A percentile compares a stretch with the other conserved stretches of the same genome.
These are phyloP conservation scores for Bolboschoenus planiculmis DNA, from an alignment of 176 grass and related monocot genomes.

Conservation along the genomic window DNA sequence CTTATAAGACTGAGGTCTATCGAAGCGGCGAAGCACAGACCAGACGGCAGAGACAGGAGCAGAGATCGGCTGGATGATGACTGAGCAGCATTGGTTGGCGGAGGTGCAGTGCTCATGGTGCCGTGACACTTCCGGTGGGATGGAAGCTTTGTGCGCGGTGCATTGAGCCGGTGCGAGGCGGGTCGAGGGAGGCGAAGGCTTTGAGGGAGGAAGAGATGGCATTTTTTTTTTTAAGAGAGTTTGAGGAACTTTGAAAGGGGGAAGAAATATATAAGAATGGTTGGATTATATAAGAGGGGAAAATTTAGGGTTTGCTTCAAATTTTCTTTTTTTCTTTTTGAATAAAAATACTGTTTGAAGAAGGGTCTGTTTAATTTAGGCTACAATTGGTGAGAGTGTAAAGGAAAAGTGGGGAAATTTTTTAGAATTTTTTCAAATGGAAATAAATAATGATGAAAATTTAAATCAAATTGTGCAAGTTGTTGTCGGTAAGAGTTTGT, in stretches of 20 bases:
- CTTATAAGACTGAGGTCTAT: conserved; percentile 84
- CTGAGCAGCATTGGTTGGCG: conserved; percentile 60
- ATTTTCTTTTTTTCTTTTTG: neutral
- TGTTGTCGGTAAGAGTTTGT: conserved; percentile 5
- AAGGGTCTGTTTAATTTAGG: neutral
- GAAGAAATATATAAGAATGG: conserved; percentile 6
- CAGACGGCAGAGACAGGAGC: conserved; percentile 54
- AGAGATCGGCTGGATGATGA: conserved; percentile 46
- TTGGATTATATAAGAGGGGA: neutral
- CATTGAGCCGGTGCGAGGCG: neutral
- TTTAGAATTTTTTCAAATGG: neutral
- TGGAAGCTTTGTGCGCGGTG: conserved; percentile 31
- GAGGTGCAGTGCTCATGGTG: conserved; percentile 44
- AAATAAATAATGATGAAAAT: neutral
- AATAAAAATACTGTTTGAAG: neutral
- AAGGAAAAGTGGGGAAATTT: neutral
- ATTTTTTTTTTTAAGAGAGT: neutral
- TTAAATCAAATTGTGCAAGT: conserved; percentile 21
- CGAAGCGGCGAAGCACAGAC: conserved; percentile 81
- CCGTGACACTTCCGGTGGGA: conserved; percentile 44
- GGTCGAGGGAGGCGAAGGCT: neutral
- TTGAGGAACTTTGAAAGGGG: neutral
- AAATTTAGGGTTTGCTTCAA: neutral
- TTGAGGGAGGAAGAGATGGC: neutral
- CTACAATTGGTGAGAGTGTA: neutral